A percentile compares a stretch with the other conserved stretches of the same genome.
Conservation (phyloP, 2,329 filamentous ascomycete species). For the Talaromyces sp. region DNA sequence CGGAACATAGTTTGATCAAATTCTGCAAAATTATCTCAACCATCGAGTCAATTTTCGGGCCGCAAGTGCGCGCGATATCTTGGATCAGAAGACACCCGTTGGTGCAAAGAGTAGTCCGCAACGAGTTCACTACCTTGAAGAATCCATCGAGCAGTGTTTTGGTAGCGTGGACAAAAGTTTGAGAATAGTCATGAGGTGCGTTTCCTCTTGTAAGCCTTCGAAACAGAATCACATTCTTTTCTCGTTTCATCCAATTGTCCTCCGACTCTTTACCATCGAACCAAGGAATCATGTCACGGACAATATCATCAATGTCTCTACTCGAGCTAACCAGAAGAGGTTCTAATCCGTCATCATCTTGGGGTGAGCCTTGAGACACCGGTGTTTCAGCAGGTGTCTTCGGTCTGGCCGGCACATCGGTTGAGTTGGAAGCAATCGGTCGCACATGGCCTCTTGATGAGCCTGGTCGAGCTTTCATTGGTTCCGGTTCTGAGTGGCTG, state of each 20-base stretch:
- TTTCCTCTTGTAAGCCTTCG: conserved; percentile 82
- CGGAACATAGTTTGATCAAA: conserved; percentile 84
- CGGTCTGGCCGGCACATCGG: conserved; percentile 38
- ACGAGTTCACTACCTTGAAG: conserved; percentile 78
- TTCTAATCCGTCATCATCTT: conserved; percentile 72
- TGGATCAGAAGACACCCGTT: conserved; percentile 83
- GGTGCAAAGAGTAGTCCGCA: conserved; percentile 87
- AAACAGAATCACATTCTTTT: conserved; percentile 76
- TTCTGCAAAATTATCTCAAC: conserved; percentile 87
- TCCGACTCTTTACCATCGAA: conserved; percentile 91
- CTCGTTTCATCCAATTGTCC: conserved; percentile 85
- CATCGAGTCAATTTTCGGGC: conserved; percentile 80
- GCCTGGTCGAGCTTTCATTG: conserved; percentile 19
- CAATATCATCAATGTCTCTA: conserved; percentile 83
- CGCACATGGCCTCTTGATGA: conserved; percentile 25
- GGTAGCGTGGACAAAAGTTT: conserved; percentile 69
- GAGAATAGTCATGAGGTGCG: conserved; percentile 73
- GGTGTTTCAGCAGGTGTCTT: conserved; percentile 22
- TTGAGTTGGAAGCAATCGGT: conserved; percentile 14
- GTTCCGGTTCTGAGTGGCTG: conserved; percentile 20
- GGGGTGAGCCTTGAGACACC: conserved; percentile 22
- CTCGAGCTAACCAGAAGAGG: conserved; percentile 81
- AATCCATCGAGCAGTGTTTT: conserved; percentile 82
- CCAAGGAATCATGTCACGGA: conserved; percentile 75
- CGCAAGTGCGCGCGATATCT: conserved; percentile 76